Conservation (phyloP, 768 basidiomycete species). For the Hebeloma cylindrosporum region DNA sequence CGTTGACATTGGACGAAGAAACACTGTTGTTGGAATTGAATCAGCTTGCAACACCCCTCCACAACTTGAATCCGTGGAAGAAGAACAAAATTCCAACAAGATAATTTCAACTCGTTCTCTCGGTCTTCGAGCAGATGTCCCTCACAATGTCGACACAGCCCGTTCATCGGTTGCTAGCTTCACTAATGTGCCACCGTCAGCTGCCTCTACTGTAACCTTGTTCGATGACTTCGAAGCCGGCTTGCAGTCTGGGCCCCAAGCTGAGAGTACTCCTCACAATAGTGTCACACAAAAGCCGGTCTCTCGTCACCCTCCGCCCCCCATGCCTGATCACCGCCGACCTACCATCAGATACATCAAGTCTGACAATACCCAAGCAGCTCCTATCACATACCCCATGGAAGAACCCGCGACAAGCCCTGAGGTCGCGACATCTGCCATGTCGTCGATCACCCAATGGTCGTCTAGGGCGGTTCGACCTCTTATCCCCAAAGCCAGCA, state of each 20-base stretch:
- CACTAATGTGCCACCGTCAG: slow-evolving; percentile 44
- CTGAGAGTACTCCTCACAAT: slow-evolving; percentile 67
- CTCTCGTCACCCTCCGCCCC: slow-evolving; percentile 34
- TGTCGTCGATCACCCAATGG: slow-evolving; percentile 44
- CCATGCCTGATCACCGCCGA: slow-evolving; percentile 42
- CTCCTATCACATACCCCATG: slow-evolving; percentile 21
- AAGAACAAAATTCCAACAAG: slow-evolving; percentile 35
- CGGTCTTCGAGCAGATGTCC: slow-evolving; percentile 52
- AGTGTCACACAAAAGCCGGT: slow-evolving; percentile 36
- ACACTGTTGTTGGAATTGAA: slow-evolving; percentile 49
- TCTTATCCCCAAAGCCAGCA: slow-evolving; percentile 52
- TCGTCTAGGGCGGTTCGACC: slow-evolving; percentile 52
- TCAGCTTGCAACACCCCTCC: slow-evolving; percentile 24
- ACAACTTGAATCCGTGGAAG: slow-evolving; percentile 42
- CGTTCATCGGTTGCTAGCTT: slow-evolving; percentile 50
- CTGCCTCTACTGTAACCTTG: slow-evolving; percentile 60
- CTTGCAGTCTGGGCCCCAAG: slow-evolving; percentile 46
- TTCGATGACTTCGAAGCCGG: slow-evolving; percentile 55
- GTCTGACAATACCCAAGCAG: slow-evolving; percentile 46
- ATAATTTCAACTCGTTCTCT: slow-evolving; percentile 43
- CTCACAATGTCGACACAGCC: slow-evolving; percentile 46
- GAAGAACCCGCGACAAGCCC: slow-evolving; percentile 17
- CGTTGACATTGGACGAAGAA: slow-evolving; percentile 43
- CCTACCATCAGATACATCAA: slow-evolving; percentile 68
- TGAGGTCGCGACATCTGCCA: slow-evolving; percentile 32